phyloP scores from a whole-genome alignment of 1,284 basidiomycete genomes.

The Puccinia coronata region DNA sequence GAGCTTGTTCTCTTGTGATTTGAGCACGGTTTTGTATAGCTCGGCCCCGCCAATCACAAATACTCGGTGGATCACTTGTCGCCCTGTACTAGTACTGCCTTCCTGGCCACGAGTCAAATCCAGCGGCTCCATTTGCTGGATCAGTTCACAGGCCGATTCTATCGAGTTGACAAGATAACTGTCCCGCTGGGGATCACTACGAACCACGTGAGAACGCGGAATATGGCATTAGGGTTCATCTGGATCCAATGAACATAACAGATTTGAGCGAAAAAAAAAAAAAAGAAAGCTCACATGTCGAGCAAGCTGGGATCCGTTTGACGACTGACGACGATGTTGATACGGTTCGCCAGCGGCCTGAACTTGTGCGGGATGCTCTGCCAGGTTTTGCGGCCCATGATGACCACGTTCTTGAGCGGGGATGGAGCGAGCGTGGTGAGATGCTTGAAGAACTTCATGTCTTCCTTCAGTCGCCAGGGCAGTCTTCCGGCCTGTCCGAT shows the following conservation, averaged over 20 bases:
- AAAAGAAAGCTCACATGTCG: conserved; percentile 17
- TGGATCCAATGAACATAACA: too few relatives aligned
- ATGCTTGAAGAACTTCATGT: conserved; percentile 89
- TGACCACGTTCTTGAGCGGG: conserved; percentile 69
- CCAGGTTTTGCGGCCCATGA: conserved; percentile 99
- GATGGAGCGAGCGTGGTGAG: conserved; percentile 69
- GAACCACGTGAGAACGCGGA: background rate
- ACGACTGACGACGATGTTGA: conserved; percentile 70
- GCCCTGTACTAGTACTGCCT: conserved; percentile 50
- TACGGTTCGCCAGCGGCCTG: conserved; percentile 74
- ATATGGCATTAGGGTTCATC: too few relatives aligned
- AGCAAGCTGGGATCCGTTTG: background rate
- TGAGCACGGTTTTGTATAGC: conserved; percentile 73
- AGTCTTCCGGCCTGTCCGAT: conserved; percentile 75
- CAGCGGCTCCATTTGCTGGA: conserved; percentile 37
- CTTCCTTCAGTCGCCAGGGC: conserved; percentile 85
- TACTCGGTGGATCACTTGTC: conserved; percentile 54
- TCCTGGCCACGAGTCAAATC: conserved; percentile 49
- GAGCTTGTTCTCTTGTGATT: conserved; percentile 24
- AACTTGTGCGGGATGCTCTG: conserved; percentile 90
- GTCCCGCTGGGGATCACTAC: background rate
- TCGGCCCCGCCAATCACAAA: conserved; percentile 91
- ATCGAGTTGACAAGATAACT: conserved; percentile 18
- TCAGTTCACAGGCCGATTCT: conserved; percentile 31
- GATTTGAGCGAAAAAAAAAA: background rate